phyloP scores from a whole-genome alignment of 192 early-diverging fungal genomes.

The Entomortierella beljakovae region DNA sequence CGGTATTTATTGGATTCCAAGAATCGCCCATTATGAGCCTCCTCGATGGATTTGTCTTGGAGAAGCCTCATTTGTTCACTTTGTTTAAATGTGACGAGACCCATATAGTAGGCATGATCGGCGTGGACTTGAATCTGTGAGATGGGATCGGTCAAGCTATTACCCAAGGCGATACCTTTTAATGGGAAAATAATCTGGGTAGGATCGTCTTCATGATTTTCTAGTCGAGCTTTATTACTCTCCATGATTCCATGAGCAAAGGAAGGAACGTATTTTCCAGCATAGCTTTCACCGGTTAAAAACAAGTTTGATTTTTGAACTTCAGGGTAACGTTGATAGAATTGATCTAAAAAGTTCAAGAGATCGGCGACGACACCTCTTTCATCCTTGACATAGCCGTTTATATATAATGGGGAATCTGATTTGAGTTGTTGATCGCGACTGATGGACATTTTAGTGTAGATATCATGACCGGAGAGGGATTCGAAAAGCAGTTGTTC shows the following conservation, averaged over 20 bases:
- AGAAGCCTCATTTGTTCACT: conserved; percentile 48
- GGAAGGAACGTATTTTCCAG: conserved; percentile 80
- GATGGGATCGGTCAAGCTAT: conserved; percentile 74
- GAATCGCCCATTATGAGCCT: conserved; percentile 63
- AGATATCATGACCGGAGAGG: conserved; percentile 10
- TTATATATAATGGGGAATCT: conserved; percentile 43
- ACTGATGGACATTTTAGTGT: not conserved
- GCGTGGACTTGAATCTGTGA: conserved; percentile 68
- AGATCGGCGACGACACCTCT: conserved; percentile 76
- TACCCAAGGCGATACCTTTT: conserved; percentile 61
- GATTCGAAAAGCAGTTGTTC: conserved; percentile 54
- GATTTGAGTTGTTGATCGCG: conserved; percentile 12
- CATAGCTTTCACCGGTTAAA: conserved; percentile 71
- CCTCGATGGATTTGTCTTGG: conserved; percentile 55
- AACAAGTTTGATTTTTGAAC: conserved; percentile 69
- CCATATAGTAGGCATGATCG: conserved; percentile 65
- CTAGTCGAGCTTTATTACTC: conserved; percentile 58
- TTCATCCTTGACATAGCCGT: conserved; percentile 81
- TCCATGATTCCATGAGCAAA: conserved; percentile 72
- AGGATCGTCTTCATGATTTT: conserved; percentile 16
- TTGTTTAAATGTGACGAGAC: conserved; percentile 62
- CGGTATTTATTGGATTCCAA: conserved; percentile 60
- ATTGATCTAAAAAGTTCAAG: conserved; percentile 74
- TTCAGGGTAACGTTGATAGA: conserved; percentile 76
- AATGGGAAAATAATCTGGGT: conserved; percentile 15